phyloP scores from a whole-genome alignment of 2,329 filamentous ascomycete genomes.

The Sordariomycetes sp. region DNA sequence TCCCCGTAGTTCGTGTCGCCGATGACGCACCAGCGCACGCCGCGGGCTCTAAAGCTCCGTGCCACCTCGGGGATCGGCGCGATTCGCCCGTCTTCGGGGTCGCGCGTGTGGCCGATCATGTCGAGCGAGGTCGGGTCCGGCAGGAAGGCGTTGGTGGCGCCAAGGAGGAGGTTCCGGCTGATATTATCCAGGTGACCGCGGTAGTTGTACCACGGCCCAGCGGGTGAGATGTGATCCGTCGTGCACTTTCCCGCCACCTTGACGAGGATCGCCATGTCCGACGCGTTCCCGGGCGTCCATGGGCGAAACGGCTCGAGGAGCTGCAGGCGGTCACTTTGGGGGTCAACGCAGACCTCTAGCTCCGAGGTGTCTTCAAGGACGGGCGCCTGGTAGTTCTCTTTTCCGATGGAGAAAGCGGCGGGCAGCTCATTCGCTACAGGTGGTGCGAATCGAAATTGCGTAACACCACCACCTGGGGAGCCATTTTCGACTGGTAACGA shows the following conservation, averaged over 20 bases:
- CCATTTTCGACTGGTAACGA: conserved; percentile 67
- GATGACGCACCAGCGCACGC: conserved; percentile 91
- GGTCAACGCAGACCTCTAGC: conserved; percentile 74
- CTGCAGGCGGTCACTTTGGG: conserved; percentile 88
- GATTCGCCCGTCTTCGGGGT: conserved; percentile 72
- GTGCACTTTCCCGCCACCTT: conserved; percentile 95
- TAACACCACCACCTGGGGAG: conserved; percentile 51
- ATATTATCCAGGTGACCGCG: conserved; percentile 98
- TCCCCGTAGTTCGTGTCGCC: conserved; percentile 99
- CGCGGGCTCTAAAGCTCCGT: conserved; percentile 97
- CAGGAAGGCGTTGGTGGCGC: conserved; percentile 92
- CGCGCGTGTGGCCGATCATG: conserved; percentile 53
- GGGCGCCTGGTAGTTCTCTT: conserved; percentile 92
- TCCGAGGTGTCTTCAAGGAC: conserved; percentile 61
- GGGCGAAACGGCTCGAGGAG: conserved; percentile 73
- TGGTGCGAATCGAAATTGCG: conserved; percentile 79
- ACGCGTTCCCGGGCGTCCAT: conserved; percentile 88
- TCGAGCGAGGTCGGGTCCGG: conserved; percentile 95
- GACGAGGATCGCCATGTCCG: conserved; percentile 81
- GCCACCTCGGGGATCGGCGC: conserved; percentile 87
- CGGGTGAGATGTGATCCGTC: conserved; percentile 96
- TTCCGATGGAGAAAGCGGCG: conserved; percentile 77
- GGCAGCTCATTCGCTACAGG: conserved; percentile 79
- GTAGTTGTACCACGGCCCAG: conserved; percentile 96
- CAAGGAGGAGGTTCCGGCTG: conserved; percentile 99